These are phyloP conservation scores for Colletotrichum sp. DNA, from an alignment of 2,329 filamentous ascomycete genomes.

Conservation along the genomic window DNA sequence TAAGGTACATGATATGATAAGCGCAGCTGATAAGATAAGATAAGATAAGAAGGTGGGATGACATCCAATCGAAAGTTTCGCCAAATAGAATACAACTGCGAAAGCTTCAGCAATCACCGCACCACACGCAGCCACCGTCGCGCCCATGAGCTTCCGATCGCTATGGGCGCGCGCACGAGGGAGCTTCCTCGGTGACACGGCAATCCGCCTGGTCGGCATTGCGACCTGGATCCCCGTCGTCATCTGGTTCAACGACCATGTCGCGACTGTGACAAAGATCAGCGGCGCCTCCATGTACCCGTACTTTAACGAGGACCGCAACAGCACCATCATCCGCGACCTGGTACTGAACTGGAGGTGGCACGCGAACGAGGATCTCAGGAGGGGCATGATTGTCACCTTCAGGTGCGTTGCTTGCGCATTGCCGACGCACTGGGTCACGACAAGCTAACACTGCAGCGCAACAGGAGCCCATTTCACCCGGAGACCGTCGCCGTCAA, in stretches of 20 bases:
- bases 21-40: slow-evolving; percentile 9
- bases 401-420: slow-evolving; percentile 58
- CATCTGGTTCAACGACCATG: slow-evolving; percentile 65
- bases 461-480: slow-evolving; percentile 69
- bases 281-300: slow-evolving; percentile 78
- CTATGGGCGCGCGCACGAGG: slow-evolving; percentile 18
- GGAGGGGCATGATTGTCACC: slow-evolving; percentile 77
- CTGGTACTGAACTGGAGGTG: slow-evolving; percentile 65
- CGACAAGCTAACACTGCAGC: not conserved
- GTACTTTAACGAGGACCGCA: slow-evolving; percentile 71
- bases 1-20: not conserved
- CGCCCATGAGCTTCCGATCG: slow-evolving; percentile 18
- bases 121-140: not conserved
- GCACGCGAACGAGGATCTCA: slow-evolving; percentile 60
- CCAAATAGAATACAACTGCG: not conserved
- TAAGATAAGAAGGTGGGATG: not conserved
- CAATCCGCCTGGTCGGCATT: slow-evolving; percentile 45
- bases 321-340: slow-evolving; percentile 59
- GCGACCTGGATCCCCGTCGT: slow-evolving; percentile 67
- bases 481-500: slow-evolving; percentile 79
- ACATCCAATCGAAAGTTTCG: slow-evolving; percentile 4
- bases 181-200: slow-evolving; percentile 32
- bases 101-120: not conserved
- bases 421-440: not conserved
- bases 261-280: slow-evolving; percentile 63